A percentile compares a stretch with the other conserved stretches of the same genome.
phyloP scores from a whole-genome alignment of 192 early-diverging fungal genomes.

The Coemansia pectinata region DNA sequence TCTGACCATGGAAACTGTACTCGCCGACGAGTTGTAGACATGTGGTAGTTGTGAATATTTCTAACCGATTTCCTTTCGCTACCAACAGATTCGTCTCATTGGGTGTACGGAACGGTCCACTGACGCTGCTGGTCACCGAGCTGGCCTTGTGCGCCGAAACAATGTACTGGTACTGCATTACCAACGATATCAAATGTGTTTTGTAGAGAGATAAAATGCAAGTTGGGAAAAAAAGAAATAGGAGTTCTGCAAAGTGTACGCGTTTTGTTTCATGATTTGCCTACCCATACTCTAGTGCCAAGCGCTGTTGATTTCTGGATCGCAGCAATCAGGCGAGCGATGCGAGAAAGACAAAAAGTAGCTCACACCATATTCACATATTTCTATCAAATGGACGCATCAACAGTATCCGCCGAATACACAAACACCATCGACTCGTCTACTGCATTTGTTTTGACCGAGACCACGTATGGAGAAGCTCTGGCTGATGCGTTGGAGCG shows the following conservation, averaged over 20 bases:
- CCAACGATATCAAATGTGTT: not conserved
- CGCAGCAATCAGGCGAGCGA: not conserved
- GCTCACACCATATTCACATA: not conserved
- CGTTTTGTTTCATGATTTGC: not conserved
- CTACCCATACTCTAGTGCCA: not conserved
- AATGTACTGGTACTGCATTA: conserved; percentile 69
- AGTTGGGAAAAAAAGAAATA: not conserved
- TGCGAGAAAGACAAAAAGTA: not conserved
- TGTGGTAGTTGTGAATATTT: conserved; percentile 45
- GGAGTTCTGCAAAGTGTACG: not conserved
- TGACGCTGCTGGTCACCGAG: conserved; percentile 65
- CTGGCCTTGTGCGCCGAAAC: conserved; percentile 80
- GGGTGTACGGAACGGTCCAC: conserved; percentile 65
- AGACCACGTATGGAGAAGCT: not conserved
- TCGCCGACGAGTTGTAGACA: conserved; percentile 60
- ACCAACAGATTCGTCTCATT: conserved; percentile 71
- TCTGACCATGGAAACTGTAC: conserved; percentile 68
- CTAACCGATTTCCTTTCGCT: conserved; percentile 57
- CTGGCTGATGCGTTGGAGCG: conserved; percentile 22
- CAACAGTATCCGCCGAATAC: conserved; percentile 21
- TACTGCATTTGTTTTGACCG: conserved; percentile 12
- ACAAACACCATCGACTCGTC: not conserved
- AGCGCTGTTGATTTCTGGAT: not conserved
- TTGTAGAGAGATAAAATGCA: not conserved
- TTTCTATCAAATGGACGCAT: conserved; percentile 3